phyloP scores from a whole-genome alignment of 2,329 filamentous ascomycete species.

The Pseudopyricularia cyperi region DNA sequence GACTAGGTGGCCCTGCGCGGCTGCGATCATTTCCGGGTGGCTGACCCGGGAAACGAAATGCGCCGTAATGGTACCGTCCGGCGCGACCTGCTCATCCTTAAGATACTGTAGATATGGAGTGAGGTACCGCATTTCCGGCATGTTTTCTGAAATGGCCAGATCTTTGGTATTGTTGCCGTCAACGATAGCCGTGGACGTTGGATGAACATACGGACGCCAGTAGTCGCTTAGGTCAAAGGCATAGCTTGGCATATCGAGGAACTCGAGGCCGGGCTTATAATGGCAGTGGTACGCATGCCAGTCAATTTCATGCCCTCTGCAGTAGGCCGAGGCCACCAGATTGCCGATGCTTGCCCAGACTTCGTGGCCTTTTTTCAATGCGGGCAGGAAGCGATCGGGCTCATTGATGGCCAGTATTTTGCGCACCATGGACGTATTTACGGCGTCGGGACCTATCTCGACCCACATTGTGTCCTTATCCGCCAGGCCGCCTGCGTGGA shows the following conservation, averaged over 20 bases:
- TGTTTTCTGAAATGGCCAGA: background rate
- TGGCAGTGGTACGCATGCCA: background rate
- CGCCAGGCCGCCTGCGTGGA: background rate
- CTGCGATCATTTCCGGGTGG: background rate
- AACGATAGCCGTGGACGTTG: background rate
- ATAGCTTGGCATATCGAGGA: background rate
- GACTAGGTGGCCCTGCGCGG: constrained; percentile 1
- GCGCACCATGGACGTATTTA: background rate
- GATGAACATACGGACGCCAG: background rate
- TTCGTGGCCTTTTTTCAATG: background rate
- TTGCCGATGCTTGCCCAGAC: background rate
- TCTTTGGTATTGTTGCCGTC: background rate
- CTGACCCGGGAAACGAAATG: background rate
- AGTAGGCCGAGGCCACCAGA: background rate
- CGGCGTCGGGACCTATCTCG: background rate
- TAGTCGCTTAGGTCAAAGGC: background rate
- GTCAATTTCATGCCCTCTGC: background rate
- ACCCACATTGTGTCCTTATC: background rate
- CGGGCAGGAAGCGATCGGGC: background rate
- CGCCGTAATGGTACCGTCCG: background rate
- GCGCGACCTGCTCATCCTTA: background rate
- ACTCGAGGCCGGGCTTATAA: background rate
- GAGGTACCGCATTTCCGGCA: background rate
- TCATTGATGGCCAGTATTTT: background rate
- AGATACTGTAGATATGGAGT: background rate